Percentiles rank a stretch among this genome's conserved stretches.
phyloP scores from a whole-genome alignment of 169 alveolate species.

The Cryptosporidium sp. region DNA sequence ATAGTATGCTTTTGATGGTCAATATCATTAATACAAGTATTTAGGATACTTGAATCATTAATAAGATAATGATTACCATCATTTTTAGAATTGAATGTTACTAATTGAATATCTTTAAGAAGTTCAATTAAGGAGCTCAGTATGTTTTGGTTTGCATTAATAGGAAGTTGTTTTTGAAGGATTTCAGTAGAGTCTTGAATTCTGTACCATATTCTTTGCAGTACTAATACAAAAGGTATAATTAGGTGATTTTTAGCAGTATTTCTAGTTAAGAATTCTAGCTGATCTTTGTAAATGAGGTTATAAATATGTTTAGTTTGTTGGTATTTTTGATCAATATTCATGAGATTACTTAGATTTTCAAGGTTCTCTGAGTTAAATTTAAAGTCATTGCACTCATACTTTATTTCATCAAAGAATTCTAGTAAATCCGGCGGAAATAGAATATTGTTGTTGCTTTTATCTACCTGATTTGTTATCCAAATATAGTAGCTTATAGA shows the following conservation, averaged over 20 bases:
- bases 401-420: not conserved
- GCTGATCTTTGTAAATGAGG: conserved; percentile 16
- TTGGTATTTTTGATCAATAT: conserved; percentile 15
- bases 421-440: not conserved
- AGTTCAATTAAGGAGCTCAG: conserved; percentile 3
- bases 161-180: not conserved
- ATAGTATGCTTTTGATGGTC: not conserved
- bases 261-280: not conserved
- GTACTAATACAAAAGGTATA: conserved; percentile 4
- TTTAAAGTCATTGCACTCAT: not conserved
- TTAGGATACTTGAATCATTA: not conserved
- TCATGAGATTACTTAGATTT: not conserved
- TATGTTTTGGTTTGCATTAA: not conserved
- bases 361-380: not conserved
- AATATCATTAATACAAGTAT: not conserved
- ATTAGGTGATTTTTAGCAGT: not conserved
- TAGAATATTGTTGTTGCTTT: not conserved
- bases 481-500: conserved; percentile 16
- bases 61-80: not conserved
- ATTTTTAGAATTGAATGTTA: not conserved
- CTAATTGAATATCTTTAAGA: not conserved
- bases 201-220: conserved; percentile 71
- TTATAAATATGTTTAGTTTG: conserved; percentile 12
- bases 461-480: not conserved
- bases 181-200: conserved; percentile 46